Evolutionary conservation across 768 basidiomycete genomes (phyloP), one percentile per base, ranked within the genome.

Genomic region (Russula emetica): DNA sequence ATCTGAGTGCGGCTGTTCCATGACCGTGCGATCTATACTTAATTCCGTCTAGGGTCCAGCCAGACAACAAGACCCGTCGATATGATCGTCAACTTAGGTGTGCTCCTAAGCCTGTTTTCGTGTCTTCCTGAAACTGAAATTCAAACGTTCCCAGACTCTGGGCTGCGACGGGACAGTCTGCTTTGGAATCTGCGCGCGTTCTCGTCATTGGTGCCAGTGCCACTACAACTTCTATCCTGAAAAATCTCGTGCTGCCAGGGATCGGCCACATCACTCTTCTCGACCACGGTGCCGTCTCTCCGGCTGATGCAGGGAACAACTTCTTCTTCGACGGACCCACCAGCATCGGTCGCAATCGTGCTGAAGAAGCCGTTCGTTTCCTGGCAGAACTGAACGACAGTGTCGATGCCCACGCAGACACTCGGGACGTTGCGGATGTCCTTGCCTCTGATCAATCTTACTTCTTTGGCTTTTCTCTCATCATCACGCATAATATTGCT

Each of bases 31-130:
- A 50, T 52, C 53, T n/a, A 42, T 40, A 57, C 32, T 70, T 65
- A 56, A 66, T 49, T 20, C 28, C 55, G 54, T 51, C 53, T 64
- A 85, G 85, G 62, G 78, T 80, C 58, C 83, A 83, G 61, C 94
- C 93, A 47, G 94, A 97, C 75, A 83, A 77, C 68, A 97, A 96
- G 75, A 87, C 92, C 2, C 83, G 94, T 52, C 83, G 92, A 52
- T 99, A 98, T 72, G 96, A 99, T 75, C 86, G 96, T 60, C 96
- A 99, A 75, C 83, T 98, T 40, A 82, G 95, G 93, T 93, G 64
- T 47, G 82, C 70, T 24, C 8, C 28, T 50, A 20, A 44, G 16
- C 14, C 24, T 2, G 6, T 20, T 14, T 55, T 36, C 13, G 20
- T 10, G 32, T 45, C 54, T 32, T 18, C n/a, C 45, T 40, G 44